phyloP scores from a whole-genome alignment of 805 yeast species.

The Metahyphopichia silvanorum region DNA sequence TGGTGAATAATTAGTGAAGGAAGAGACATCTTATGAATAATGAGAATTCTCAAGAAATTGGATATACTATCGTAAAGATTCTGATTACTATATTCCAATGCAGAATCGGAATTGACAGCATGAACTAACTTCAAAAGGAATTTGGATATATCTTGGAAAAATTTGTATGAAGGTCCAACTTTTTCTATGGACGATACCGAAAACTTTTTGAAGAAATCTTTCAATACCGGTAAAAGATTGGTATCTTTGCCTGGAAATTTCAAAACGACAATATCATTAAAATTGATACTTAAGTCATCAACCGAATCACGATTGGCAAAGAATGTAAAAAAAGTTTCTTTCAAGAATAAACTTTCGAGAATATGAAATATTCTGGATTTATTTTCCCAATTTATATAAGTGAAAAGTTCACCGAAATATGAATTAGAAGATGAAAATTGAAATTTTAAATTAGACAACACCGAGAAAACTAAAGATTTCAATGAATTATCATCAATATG shows the following conservation, averaged over 20 bases:
- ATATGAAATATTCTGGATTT: conserved; percentile 21
- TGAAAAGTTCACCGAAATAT: conserved; percentile 39
- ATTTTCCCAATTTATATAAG: conserved; percentile 26
- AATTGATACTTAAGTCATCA: background rate
- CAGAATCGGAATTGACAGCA: conserved; percentile 9
- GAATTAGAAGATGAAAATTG: conserved; percentile 28
- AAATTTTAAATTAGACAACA: conserved; percentile 20
- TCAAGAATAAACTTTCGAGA: conserved; percentile 26
- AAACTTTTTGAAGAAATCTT: conserved; percentile 46
- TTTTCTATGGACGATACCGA: conserved; percentile 29
- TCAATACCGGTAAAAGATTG: conserved; percentile 35
- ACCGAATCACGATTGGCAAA: background rate
- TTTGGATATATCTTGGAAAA: conserved; percentile 19
- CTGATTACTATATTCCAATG: conserved; percentile 2
- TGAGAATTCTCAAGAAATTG: conserved; percentile 51
- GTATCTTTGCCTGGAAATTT: conserved; percentile 3
- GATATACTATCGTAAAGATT: conserved; percentile 33
- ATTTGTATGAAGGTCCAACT: conserved; percentile 15
- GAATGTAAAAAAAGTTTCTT: conserved; percentile 9
- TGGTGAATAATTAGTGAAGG: conserved; percentile 42
- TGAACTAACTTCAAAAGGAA: conserved; percentile 19
- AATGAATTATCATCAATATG: conserved; percentile 8
- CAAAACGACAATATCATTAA: conserved; percentile 4
- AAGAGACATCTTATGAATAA: conserved; percentile 53
- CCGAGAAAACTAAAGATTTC: conserved; percentile 8